Evolutionary conservation across 2,329 filamentous ascomycete genomes (phyloP), one percentile per base, ranked within the genome.

Genomic region (Ceratocystis colombiana): DNA sequence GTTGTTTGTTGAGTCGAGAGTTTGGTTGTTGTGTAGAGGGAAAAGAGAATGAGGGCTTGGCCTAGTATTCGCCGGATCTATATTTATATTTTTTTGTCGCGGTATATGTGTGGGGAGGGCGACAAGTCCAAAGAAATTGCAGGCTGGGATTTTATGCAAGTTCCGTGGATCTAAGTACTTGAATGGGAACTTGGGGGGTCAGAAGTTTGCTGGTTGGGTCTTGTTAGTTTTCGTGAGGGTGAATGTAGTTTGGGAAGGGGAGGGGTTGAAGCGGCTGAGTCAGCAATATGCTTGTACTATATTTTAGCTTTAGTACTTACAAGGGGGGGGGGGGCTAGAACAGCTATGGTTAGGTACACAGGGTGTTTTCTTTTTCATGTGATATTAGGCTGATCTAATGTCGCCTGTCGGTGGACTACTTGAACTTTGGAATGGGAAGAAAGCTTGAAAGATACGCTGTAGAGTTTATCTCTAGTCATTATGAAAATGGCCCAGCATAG

Each of bases 261-360:
- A 57, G 53, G 53, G 53, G 53, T n/a, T 57, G 25, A 57, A 17
- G 17, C 53, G 53, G 53, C 53, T 57, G 53, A 57, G 53, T 57
- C 53, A 57, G 53, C 53, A 57, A 33, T 1, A 50, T 22, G n/a
- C 22, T 25, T 8, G 48, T 50, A 22, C n/a, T 48, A 20, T 10
- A n/a, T 48, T 48, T n/a, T 6, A n/a, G 6, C 17, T 22, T 4
- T 22, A 10, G 17, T 25, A 8, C 48, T 25, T 25, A 50, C 8
- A 50, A 50, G n/a, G 46, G 2, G 22, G 22, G 22, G 22, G 22
- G 22, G 46, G n/a, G 48, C 48, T 22, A 7, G 46, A 6, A 5
- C 46, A 20, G 46, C 46, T 20, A 48, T 5, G 37, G 20, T 5
- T 22, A 8, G 46, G n/a, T 50, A 25, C 48, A 50, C 48, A 50